Evolutionary conservation across 1,284 basidiomycete genomes (phyloP).

Genomic region (Coniferiporia weirii): DNA sequence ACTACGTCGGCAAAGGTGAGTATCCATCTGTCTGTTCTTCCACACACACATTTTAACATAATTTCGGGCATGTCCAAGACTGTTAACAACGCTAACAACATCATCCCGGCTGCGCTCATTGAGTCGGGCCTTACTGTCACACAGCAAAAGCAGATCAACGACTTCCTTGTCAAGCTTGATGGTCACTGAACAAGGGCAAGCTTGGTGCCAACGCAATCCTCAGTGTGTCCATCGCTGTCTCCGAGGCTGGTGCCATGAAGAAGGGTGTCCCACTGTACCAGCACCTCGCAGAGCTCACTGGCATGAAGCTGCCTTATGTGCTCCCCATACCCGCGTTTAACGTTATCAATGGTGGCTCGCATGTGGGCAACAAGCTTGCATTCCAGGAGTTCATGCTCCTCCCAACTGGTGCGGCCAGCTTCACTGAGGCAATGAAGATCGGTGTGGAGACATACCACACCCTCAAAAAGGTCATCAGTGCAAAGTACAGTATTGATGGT

Average conservation of each 20-base stretch:
- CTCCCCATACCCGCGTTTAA: constrained; percentile 94
- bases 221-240: constrained; percentile 95
- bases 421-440: constrained; percentile 98
- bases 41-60: constrained; percentile 13
- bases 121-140: constrained; percentile 84
- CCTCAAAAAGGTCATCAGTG: constrained; percentile 98
- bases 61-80: constrained; percentile 84
- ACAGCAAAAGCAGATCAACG: constrained; percentile 94
- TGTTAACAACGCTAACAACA: constrained; percentile 90
- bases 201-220: constrained; percentile 99
- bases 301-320: constrained; percentile 88
- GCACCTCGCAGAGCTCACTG: constrained; percentile 93
- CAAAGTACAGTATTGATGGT: constrained; percentile 99
- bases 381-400: constrained; percentile 99
- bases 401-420: constrained; percentile 86
- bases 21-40: constrained; percentile 5
- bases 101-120: constrained; percentile 89
- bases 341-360: constrained; percentile 99
- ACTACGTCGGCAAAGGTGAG: constrained; percentile 93
- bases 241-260: constrained; percentile 91
- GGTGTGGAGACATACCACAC: constrained; percentile 98
- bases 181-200: constrained; percentile 98
- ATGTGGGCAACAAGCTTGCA: constrained; percentile 98
- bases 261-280: constrained; percentile 95
- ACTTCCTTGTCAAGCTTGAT: constrained; percentile 98